Evolutionary conservation across 2,329 filamentous ascomycete genomes (phyloP).

Genomic region (Cordyceps militaris): DNA sequence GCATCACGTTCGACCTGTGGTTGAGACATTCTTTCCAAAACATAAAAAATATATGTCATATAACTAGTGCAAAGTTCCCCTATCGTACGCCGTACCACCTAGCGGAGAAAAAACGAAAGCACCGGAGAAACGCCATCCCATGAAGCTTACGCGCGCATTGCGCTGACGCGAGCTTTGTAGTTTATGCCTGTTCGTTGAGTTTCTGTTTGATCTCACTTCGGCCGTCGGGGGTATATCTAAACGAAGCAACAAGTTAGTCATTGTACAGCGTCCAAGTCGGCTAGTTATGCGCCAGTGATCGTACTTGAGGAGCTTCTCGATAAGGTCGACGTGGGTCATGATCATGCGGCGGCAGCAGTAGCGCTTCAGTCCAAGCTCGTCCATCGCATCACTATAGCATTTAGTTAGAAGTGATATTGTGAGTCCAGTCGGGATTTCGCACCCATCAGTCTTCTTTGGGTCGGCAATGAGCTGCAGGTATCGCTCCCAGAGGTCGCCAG

Average conservation of each 20-base stretch:
- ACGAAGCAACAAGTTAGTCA: conserved; percentile 3
- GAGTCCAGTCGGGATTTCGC: conserved; percentile 17
- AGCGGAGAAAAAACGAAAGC: conserved; percentile 1
- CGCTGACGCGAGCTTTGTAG: background rate
- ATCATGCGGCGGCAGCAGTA: conserved; percentile 99
- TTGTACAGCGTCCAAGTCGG: background rate
- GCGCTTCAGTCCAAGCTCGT: conserved; percentile 83
- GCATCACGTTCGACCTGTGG: background rate
- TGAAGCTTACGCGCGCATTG: conserved; percentile 1
- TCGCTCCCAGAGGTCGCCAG: conserved; percentile 94
- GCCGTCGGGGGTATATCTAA: conserved; percentile 55
- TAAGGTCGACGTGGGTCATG: conserved; percentile 98
- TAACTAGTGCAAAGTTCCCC: conserved; percentile 7
- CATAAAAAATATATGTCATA: background rate
- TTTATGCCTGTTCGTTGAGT: conserved; percentile 14
- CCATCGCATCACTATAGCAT: conserved; percentile 89
- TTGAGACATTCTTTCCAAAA: conserved; percentile 2
- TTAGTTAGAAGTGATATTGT: conserved; percentile 22
- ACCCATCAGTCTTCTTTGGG: conserved; percentile 63
- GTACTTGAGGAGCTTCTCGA: conserved; percentile 95
- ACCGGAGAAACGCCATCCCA: conserved; percentile 11
- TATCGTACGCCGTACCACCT: conserved; percentile 9
- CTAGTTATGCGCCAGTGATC: conserved; percentile 19
- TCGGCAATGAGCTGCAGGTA: conserved; percentile 86
- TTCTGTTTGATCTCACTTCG: conserved; percentile 25